phyloP scores from a whole-genome alignment of 2,329 filamentous ascomycete genomes.

The Arthrobotrys megalospora region DNA sequence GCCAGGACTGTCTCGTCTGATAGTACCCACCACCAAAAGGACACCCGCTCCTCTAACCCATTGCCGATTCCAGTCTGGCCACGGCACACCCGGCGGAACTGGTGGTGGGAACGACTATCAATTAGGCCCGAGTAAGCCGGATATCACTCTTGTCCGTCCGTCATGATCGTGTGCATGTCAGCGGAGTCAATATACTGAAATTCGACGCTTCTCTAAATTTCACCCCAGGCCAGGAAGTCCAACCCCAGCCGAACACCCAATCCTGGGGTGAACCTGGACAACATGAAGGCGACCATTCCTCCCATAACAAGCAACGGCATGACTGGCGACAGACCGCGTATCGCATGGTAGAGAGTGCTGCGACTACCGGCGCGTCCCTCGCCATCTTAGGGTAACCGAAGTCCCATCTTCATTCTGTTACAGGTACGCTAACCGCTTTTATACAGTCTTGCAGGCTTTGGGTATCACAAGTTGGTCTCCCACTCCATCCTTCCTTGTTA shows the following conservation, averaged over 20 bases:
- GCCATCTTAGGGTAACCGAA: slow-evolving; percentile 75
- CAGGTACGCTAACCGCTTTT: neutral
- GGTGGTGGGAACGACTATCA: slow-evolving; percentile 64
- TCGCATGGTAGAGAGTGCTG: slow-evolving; percentile 81
- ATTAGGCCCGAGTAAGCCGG: slow-evolving; percentile 62
- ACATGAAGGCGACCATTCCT: slow-evolving; percentile 24
- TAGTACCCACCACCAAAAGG: neutral
- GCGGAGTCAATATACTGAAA: slow-evolving; percentile 34
- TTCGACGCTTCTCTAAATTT: slow-evolving; percentile 23
- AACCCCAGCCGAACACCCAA: slow-evolving; percentile 63
- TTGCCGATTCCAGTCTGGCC: slow-evolving; percentile 47
- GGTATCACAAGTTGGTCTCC: slow-evolving; percentile 77
- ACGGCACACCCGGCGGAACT: slow-evolving; percentile 35
- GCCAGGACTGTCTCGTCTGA: neutral
- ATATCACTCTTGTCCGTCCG: slow-evolving; percentile 17
- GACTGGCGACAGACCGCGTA: slow-evolving; percentile 66
- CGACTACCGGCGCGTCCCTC: slow-evolving; percentile 82
- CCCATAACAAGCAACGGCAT: slow-evolving; percentile 6
- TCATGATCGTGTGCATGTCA: slow-evolving; percentile 14
- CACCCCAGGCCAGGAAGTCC: slow-evolving; percentile 61
- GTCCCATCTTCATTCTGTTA: neutral
- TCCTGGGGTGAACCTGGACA: slow-evolving; percentile 52
- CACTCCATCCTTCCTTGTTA: neutral
- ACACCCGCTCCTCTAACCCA: neutral
- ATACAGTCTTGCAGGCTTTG: slow-evolving; percentile 75